Percentiles rank a stretch among this genome's conserved stretches.
Conservation (phyloP, 305 asterid species). For the Fraxinus angustifolia region DNA sequence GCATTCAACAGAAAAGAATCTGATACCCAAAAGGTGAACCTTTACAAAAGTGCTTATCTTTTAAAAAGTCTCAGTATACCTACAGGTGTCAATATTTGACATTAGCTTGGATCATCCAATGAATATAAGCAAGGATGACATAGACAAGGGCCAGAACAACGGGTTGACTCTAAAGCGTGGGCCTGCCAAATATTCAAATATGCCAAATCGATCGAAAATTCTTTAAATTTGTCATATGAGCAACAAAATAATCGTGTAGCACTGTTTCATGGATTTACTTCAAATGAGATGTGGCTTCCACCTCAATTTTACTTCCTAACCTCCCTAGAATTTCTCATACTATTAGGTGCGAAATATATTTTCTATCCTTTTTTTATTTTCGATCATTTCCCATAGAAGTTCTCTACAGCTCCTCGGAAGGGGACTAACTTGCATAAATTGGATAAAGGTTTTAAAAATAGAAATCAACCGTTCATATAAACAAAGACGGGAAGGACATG, state of each 20-base stretch:
- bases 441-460: background rate
- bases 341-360: constrained; percentile 16
- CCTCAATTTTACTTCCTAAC: background rate
- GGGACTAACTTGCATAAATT: background rate
- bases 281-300: background rate
- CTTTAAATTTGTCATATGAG: background rate
- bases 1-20: constrained; percentile 43
- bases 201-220: background rate
- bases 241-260: background rate
- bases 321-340: background rate
- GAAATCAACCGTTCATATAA: background rate
- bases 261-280: background rate
- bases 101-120: background rate
- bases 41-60: background rate
- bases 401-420: background rate
- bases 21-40: constrained; percentile 43
- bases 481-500: background rate
- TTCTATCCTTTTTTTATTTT: background rate
- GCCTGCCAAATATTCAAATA: background rate
- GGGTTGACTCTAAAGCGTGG: background rate
- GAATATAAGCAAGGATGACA: constrained; percentile 13
- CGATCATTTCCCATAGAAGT: background rate
- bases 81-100: background rate
- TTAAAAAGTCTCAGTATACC: background rate
- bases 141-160: background rate